Evolutionary conservation across 2,329 filamentous ascomycete genomes (phyloP), one percentile per base, ranked within the genome.

Genomic region (Calonectria hawksworthii): DNA sequence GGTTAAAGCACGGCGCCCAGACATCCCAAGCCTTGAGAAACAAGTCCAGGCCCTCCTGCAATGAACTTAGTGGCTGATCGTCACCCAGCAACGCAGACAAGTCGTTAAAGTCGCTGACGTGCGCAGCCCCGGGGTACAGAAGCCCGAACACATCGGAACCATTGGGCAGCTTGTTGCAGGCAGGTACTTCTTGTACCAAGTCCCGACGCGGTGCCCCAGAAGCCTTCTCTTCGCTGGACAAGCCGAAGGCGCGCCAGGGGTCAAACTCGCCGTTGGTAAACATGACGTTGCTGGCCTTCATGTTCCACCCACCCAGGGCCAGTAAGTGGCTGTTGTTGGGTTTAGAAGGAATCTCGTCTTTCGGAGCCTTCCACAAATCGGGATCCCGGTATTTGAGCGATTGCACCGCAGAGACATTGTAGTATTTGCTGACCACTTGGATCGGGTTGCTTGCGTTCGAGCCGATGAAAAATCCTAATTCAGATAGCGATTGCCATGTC

Each of bases 311-410:
- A n/a, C 77, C 75, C 34, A 77, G 73, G 63, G 71, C 80, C 68
- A 83, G 77, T 38, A 88, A 85, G 78, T 89, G 86, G 76, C 89
- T 88, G 61, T 72, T 70, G 50, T 59, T 68, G 28, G 28, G 56
- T 30, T 32, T 16, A 5, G 51, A 21, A 3, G 74, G 74, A 41
- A 74, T 67, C 44, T 61, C 63, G 8, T 68, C 63, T 9, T 50
- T 47, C 26, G 34, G n/a, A 28, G 69, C 67, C 13, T 14, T 54
- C 34, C 47, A 38, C 28, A 71, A 66, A 32, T 18, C 47, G 0
- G 10, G 21, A 8, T 66, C 28, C 50, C 66, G 59, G 21, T 54
- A 10, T 9, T 4, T 16, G 50, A 74, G n/a, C 11, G 71, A 54
- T 59, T 44, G 54, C 56, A 56, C 56, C n/a, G 69, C 61, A 7